Evolutionary conservation across 2,329 filamentous ascomycete genomes (phyloP).

Genomic region (Apiospora rasikravindrae): DNA sequence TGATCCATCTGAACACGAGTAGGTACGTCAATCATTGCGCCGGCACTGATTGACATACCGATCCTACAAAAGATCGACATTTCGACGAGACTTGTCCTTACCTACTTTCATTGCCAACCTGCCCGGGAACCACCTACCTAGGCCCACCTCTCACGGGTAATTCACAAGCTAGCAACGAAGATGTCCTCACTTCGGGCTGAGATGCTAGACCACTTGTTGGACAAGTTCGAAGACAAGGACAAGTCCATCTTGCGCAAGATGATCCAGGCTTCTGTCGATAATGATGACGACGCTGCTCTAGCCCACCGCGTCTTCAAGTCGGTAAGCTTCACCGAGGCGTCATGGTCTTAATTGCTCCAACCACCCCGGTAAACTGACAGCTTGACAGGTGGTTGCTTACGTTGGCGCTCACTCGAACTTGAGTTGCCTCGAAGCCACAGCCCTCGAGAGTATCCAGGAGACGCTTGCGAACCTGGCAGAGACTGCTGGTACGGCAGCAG

Average conservation of each 20-base stretch:
- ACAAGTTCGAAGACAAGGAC: constrained; percentile 7
- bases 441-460: neutral
- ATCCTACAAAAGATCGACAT: neutral
- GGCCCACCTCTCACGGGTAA: neutral
- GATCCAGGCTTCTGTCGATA: neutral
- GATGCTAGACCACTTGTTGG: neutral
- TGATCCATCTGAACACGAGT: neutral
- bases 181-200: constrained; percentile 3
- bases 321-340: neutral
- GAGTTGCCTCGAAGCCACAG: neutral
- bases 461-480: neutral
- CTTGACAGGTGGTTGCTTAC: neutral
- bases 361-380: neutral
- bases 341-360: too few relatives aligned
- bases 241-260: constrained; percentile 4
- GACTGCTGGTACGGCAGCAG: neutral
- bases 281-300: neutral
- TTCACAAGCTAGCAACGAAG: neutral
- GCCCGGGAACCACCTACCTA: neutral
- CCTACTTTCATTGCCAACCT: neutral
- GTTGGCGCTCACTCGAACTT: neutral
- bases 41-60: neutral
- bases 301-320: neutral
- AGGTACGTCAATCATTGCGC: too few relatives aligned
- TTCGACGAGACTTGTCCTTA: neutral